Percentiles rank a stretch among this genome's conserved stretches.
Evolutionary conservation across 2,329 filamentous ascomycete species (phyloP).

Genomic region (Cladosporium velox): DNA sequence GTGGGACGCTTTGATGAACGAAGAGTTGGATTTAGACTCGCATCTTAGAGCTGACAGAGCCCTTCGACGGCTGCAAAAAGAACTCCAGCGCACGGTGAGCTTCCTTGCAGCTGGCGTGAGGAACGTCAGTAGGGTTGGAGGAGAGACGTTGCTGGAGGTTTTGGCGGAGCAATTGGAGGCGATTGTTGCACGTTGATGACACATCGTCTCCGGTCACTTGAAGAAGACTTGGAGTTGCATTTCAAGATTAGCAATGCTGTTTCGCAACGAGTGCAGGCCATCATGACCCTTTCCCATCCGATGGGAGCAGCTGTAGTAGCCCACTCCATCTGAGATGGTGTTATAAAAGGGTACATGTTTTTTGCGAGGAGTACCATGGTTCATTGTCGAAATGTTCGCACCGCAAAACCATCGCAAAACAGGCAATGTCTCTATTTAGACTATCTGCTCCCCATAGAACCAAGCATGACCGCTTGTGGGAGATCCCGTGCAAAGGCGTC

Average conservation of each 20-base stretch:
- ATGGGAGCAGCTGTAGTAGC: neutral
- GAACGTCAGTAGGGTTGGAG: slow-evolving; percentile 72
- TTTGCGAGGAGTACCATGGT: neutral
- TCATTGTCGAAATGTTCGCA: neutral
- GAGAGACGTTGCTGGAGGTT: slow-evolving; percentile 74
- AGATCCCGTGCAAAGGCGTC: neutral
- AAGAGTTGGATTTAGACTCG: slow-evolving; percentile 32
- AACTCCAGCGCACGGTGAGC: slow-evolving; percentile 65
- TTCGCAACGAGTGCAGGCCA: neutral
- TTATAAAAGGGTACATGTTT: neutral
- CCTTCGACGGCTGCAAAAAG: slow-evolving; percentile 38
- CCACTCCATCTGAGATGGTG: neutral
- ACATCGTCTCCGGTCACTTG: neutral
- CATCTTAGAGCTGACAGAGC: slow-evolving; percentile 21
- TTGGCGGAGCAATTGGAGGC: slow-evolving; percentile 77
- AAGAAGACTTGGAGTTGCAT: neutral
- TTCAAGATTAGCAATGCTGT: neutral
- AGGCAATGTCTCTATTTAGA: neutral
- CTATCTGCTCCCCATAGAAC: too few species aligned
- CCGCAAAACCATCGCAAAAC: neutral
- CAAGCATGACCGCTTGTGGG: neutral
- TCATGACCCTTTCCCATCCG: neutral
- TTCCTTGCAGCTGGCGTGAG: slow-evolving; percentile 75
- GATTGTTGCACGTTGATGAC: slow-evolving; percentile 16
- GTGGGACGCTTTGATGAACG: slow-evolving; percentile 38